A percentile compares a stretch with the other conserved stretches of the same genome.
These are phyloP conservation scores for Rhodomyrtus tomentosa DNA, from an alignment of 345 rosid genomes.

Conservation along the genomic window DNA sequence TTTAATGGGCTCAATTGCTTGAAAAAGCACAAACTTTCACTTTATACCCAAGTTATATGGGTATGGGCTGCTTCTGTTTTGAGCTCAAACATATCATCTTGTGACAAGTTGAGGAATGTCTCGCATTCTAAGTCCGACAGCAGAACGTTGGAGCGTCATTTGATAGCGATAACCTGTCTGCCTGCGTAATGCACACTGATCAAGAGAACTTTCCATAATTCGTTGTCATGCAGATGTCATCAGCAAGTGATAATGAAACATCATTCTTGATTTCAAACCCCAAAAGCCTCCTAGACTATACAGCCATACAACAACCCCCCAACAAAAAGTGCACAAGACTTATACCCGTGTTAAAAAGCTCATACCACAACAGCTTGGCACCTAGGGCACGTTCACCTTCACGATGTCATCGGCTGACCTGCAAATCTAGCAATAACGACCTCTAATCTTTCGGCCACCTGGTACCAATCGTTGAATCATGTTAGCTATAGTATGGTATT, in stretches of 20 bases:
- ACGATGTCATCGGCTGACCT: constrained; percentile 49
- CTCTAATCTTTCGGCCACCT: constrained; percentile 60
- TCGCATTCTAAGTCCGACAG: no score
- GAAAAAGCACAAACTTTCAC: not conserved
- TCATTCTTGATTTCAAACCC: not conserved
- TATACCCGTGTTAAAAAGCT: constrained; percentile 83
- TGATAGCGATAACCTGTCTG: no score
- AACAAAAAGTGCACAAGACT: constrained; percentile 2
- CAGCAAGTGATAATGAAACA: not conserved
- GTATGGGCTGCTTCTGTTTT: no score
- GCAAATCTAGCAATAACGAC: constrained; percentile 63
- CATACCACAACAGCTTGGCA: constrained; percentile 65
- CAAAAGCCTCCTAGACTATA: not conserved
- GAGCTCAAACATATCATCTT: no score
- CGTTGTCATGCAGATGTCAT: no score
- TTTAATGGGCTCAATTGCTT: not conserved
- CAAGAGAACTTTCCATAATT: no score
- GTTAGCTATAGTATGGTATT: constrained; percentile 46
- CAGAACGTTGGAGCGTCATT: no score
- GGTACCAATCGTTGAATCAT: constrained; percentile 58
- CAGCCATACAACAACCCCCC: not conserved
- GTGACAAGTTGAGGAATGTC: no score
- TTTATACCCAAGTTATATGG: not conserved
- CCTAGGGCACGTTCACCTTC: constrained; percentile 65
- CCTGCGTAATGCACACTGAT: no score